These are phyloP conservation scores for Apiospora pterosperma DNA, from an alignment of 2,329 filamentous ascomycete genomes.

Conservation along the genomic window DNA sequence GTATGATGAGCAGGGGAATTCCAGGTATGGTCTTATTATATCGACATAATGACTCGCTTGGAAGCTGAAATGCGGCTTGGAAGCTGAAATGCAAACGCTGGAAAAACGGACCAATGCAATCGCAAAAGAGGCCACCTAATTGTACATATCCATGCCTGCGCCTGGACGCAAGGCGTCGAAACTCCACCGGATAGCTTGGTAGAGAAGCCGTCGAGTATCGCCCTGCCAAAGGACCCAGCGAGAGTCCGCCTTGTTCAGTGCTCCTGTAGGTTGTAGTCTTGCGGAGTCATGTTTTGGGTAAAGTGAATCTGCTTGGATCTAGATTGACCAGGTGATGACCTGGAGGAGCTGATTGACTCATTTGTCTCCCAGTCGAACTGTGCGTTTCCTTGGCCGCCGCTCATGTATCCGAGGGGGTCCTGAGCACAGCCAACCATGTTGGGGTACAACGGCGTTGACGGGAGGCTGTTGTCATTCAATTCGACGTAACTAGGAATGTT, in stretches of 20 bases:
- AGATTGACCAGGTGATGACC: conserved; percentile 32
- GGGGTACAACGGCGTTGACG: conserved; percentile 45
- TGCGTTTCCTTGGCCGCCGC: conserved; percentile 24
- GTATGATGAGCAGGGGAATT: neutral
- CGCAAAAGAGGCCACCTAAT: neutral
- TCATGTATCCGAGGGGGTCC: conserved; percentile 6
- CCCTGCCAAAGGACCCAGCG: no score
- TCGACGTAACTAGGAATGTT: conserved; percentile 44
- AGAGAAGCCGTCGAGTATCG: neutral
- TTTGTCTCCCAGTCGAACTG: conserved; percentile 51
- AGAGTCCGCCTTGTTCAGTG: no score
- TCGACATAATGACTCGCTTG: neutral
- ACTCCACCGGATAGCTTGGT: neutral
- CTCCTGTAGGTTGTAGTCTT: conserved; percentile 32
- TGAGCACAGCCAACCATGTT: conserved; percentile 40
- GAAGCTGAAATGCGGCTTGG: neutral
- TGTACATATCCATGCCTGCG: conserved; percentile 1
- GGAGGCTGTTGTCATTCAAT: conserved; percentile 39
- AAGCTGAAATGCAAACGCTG: conserved; percentile 2
- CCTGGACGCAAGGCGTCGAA: neutral
- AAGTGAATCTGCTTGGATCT: conserved; percentile 43
- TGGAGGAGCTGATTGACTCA: conserved; percentile 35
- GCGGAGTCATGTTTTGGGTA: conserved; percentile 42
- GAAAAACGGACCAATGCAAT: conserved; percentile 2
- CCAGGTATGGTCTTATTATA: conserved; percentile 2